Evolutionary conservation across 2,329 filamentous ascomycete species (phyloP), one percentile per base, ranked within the genome.

Genomic region (Pseudovirgaria hyperparasitica): DNA sequence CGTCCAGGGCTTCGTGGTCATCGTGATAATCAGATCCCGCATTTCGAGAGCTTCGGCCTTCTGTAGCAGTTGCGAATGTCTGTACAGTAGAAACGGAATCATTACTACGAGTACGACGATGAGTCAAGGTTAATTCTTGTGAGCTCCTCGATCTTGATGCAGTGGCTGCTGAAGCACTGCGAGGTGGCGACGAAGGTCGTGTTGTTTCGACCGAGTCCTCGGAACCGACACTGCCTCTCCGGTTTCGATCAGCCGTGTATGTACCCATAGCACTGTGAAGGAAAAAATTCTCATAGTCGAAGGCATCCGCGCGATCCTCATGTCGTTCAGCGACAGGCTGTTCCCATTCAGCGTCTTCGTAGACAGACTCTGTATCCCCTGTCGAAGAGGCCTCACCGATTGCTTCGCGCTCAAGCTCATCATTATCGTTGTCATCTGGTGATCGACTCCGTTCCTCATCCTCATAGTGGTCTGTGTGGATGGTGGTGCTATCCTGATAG

Each of bases 201-300:
- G 57, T 69, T 1, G 70, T 72, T 28, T 62, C 65, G 2, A 57
- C 57, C 2, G 67, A 72, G 12, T 55, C 61, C 22, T 49, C 51
- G 6, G 50, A 54, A 42, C 73, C 76, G 26, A 57, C 60, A 38
- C 70, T 72, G 4, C 42, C 32, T 42, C 71, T 76, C 26, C 57
- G 62, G 37, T 70, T 69, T 31, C 66, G 52, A n/a, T 60, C 55
- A 33, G 61, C 59, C 38, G 68, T 74, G 45, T 84, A 76, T 3
- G 69, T 84, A 5, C 84, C 85, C 68, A 94, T 76, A 8, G 85
- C 84, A 39, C 82, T 92, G 51, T 94, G 85, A 9, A 94, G 65
- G 52, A 93, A 93, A 57, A 94, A 94, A 48, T 92, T 77, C 51
- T 93, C 82, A 36, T 96, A 96, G 50, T 96, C 87, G 45, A 96